Base-by-base conservation (phyloP, 1,284 basidiomycete species). In the Tylopilus sp. region DNA sequence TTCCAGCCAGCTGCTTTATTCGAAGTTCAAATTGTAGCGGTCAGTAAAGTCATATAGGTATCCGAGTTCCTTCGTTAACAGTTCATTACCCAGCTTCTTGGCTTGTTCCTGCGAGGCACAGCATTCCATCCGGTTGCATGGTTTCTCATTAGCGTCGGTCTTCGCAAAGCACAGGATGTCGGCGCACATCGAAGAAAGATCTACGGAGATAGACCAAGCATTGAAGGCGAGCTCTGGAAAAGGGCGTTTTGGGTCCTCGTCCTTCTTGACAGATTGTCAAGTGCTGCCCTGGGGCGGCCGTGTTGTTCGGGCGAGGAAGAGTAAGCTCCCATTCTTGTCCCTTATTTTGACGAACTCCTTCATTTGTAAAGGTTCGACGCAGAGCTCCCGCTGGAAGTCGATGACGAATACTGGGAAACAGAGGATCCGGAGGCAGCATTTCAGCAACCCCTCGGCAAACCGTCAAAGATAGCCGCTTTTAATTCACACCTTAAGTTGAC, bases 401-500 rank as follows among this genome's bases (percentile, higher is more conserved):
- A 93, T 56, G 93, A 95, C 61, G 88, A 92, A 56, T 91, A 83
- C 60, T 92, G 88, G 89, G 79, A 82, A 59, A 63, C 71, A 46
- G 73, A 76, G 2, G 72, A 77, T 48, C 73, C 76, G 5, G 63
- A 73, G 18, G 53, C 66, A 39, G 71, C 72, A 20, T 87, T 85
- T 63, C 71, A 70, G 44, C 90, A 91, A 59, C 90, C 89, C 1
- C 59, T 68, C 8, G 79, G 72, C 7, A 74, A 78, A 51, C 82
- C 84, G n/a, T 79, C 82, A 24, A 68, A 67, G 20, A 70, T 90
- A 20, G 67, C 80, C 0, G 78, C 75, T 3, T 93, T 92, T 64
- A 82, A 81, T 52, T 76, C 78, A 34, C 75, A 80, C 61, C 75
- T 91, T 57, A 83, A 81, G 59, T 70, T 93, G 17, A 82, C 82